Evolutionary conservation across 495 filamentous ascomycete genomes (phyloP).

Genomic region (Hypoxylon lenormandii): DNA sequence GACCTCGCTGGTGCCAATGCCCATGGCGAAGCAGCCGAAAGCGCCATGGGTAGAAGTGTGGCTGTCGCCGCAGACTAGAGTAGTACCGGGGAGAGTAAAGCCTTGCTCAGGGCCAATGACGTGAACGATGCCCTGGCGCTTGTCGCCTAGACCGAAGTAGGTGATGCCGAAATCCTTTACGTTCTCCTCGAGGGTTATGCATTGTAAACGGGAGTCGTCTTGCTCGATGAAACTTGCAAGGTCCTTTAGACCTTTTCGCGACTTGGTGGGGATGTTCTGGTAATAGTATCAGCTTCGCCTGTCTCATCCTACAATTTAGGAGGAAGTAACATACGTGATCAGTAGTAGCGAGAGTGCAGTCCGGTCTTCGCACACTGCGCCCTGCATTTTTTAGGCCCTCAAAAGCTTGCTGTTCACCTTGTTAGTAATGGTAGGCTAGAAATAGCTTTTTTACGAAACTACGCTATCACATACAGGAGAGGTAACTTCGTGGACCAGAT

Average conservation of each 20-base stretch:
- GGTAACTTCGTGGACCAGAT: slow-evolving; percentile 97
- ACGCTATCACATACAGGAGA: slow-evolving; percentile 73
- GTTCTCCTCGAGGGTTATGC: slow-evolving; percentile 94
- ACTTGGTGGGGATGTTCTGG: slow-evolving; percentile 90
- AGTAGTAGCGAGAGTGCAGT: slow-evolving; percentile 95
- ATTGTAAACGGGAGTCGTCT: slow-evolving; percentile 91
- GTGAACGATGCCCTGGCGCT: slow-evolving; percentile 97
- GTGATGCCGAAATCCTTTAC: slow-evolving; percentile 96
- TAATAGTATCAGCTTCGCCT: slow-evolving; percentile 6
- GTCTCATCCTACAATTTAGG: neutral
- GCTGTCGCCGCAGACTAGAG: slow-evolving; percentile 96
- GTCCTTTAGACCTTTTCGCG: slow-evolving; percentile 88
- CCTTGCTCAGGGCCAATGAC: slow-evolving; percentile 99
- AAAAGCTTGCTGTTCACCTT: slow-evolving; percentile 81
- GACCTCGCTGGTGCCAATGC: slow-evolving; percentile 97
- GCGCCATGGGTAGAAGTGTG: slow-evolving; percentile 98
- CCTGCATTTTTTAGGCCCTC: slow-evolving; percentile 90
- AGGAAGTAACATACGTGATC: slow-evolving; percentile 81
- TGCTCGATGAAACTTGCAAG: slow-evolving; percentile 90
- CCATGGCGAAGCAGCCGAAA: slow-evolving; percentile 94
- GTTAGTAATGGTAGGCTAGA: slow-evolving; percentile 6
- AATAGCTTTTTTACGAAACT: neutral
- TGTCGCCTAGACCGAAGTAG: slow-evolving; percentile 96
- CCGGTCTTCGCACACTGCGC: slow-evolving; percentile 87
- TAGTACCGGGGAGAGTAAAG: slow-evolving; percentile 97